A percentile compares a stretch with the other conserved stretches of the same genome.
Conservation (phyloP, 768 basidiomycete species). For the Filobasidium wieringae region DNA sequence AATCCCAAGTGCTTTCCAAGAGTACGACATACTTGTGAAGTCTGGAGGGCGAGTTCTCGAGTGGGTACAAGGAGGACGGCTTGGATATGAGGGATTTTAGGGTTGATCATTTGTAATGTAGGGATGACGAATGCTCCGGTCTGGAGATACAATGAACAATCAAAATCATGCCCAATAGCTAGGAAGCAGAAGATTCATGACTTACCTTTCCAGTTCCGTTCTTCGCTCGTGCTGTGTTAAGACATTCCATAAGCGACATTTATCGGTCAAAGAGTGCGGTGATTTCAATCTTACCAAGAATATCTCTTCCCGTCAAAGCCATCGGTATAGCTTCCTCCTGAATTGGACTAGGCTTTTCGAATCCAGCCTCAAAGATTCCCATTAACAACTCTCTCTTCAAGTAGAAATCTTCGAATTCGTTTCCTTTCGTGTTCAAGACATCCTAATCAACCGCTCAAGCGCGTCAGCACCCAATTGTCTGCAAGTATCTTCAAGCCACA, state of each 20-base stretch:
- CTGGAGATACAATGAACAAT: conserved; percentile 37
- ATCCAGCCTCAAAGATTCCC: conserved; percentile 97
- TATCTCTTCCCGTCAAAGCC: conserved; percentile 81
- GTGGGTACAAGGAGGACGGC: conserved; percentile 93
- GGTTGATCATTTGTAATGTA: conserved; percentile 81
- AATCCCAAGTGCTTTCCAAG: conserved; percentile 90
- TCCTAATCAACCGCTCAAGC: conserved; percentile 43
- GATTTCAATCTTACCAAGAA: conserved; percentile 39
- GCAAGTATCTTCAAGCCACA: not conserved
- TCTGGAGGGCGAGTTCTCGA: conserved; percentile 95
- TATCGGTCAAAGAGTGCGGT: not conserved
- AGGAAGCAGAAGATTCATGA: not conserved
- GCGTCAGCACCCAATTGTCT: not conserved
- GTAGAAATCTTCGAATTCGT: conserved; percentile 90
- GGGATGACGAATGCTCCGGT: conserved; percentile 99
- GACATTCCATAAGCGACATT: not conserved
- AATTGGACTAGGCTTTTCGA: conserved; percentile 87
- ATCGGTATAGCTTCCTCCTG: conserved; percentile 98
- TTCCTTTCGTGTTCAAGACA: conserved; percentile 82
- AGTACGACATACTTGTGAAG: conserved; percentile 95
- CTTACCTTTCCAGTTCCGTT: conserved; percentile 56
- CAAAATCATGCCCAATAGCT: not conserved
- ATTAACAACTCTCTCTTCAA: conserved; percentile 90
- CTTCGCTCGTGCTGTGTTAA: conserved; percentile 29
- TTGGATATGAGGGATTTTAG: conserved; percentile 76